Percentiles rank a stretch among this genome's conserved stretches.
These are phyloP conservation scores for Suhomyces choctaworum DNA, from an alignment of 1,139 yeast species.

Conservation along the genomic window DNA sequence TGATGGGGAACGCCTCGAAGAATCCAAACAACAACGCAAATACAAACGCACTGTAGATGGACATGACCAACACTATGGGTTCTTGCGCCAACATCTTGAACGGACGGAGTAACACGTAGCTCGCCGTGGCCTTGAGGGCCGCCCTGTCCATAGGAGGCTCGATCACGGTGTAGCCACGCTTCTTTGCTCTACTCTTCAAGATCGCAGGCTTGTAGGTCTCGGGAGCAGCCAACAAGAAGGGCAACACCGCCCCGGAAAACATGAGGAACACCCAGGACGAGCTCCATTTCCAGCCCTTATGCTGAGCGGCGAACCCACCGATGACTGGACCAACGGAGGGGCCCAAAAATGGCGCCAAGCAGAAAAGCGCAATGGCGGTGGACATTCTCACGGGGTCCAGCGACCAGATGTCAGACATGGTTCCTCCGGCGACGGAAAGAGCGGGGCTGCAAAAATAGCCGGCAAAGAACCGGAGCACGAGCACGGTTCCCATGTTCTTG, in stretches of 20 bases:
- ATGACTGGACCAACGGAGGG: conserved; percentile 82
- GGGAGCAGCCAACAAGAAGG: conserved; percentile 58
- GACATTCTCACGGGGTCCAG: conserved; percentile 58
- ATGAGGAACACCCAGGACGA: conserved; percentile 71
- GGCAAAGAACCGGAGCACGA: conserved; percentile 73
- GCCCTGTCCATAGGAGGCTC: conserved; percentile 25
- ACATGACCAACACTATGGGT: conserved; percentile 68
- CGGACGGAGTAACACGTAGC: conserved; percentile 59
- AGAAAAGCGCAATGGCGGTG: conserved; percentile 68
- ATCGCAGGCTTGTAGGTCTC: conserved; percentile 71
- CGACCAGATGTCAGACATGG: conserved; percentile 71
- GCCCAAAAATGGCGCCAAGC: conserved; percentile 72
- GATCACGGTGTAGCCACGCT: conserved; percentile 54
- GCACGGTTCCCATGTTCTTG: conserved; percentile 53
- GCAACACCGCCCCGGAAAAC: conserved; percentile 66
- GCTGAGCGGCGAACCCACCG: conserved; percentile 74
- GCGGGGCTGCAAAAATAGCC: conserved; percentile 87
- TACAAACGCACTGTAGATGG: conserved; percentile 67
- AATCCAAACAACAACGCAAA: conserved; percentile 77
- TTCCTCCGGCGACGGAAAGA: conserved; percentile 83
- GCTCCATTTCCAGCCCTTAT: conserved; percentile 75
- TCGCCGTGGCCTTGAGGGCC: conserved; percentile 29
- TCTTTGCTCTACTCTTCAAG: conserved; percentile 55
- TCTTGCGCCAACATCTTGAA: conserved; percentile 63
- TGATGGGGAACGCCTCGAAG: conserved; percentile 76